Conservation (phyloP, 495 filamentous ascomycete species). For the Physcia stellaris region DNA sequence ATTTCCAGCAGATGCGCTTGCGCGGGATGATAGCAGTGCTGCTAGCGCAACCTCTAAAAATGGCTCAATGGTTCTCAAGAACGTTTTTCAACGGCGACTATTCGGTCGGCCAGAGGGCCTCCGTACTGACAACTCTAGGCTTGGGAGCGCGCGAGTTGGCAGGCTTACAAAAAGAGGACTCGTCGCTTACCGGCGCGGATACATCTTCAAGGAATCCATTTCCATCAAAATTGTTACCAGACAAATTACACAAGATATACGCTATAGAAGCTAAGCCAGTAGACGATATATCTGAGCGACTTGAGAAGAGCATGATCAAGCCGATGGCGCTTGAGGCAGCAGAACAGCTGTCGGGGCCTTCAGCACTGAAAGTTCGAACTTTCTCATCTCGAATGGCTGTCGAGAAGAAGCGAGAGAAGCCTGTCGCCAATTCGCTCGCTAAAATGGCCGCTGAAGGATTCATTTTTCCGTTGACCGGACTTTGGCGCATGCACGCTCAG, state of each 20-base stretch:
- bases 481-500: conserved; percentile 34
- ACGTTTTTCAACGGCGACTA: conserved; percentile 88
- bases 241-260: conserved; percentile 38
- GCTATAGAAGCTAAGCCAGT: conserved; percentile 30
- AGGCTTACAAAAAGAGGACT: conserved; percentile 56
- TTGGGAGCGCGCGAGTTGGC: conserved; percentile 79
- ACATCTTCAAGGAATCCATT: conserved; percentile 38
- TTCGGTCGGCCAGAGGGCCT: conserved; percentile 67
- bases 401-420: conserved; percentile 48
- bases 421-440: conserved; percentile 49
- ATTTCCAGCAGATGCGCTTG: conserved; percentile 63
- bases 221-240: conserved; percentile 59
- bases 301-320: conserved; percentile 52
- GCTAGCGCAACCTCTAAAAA: conserved; percentile 56
- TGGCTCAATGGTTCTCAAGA: conserved; percentile 72
- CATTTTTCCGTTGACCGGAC: conserved; percentile 56
- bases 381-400: conserved; percentile 62
- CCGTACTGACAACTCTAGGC: conserved; percentile 68
- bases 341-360: conserved; percentile 60
- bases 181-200: conserved; percentile 24
- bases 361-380: conserved; percentile 70
- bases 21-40: conserved; percentile 78
- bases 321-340: conserved; percentile 57
- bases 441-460: conserved; percentile 53
- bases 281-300: conserved; percentile 29